Evolutionary conservation across 192 early-diverging fungal genomes (phyloP).

Genomic region (Podila clonocystis): DNA sequence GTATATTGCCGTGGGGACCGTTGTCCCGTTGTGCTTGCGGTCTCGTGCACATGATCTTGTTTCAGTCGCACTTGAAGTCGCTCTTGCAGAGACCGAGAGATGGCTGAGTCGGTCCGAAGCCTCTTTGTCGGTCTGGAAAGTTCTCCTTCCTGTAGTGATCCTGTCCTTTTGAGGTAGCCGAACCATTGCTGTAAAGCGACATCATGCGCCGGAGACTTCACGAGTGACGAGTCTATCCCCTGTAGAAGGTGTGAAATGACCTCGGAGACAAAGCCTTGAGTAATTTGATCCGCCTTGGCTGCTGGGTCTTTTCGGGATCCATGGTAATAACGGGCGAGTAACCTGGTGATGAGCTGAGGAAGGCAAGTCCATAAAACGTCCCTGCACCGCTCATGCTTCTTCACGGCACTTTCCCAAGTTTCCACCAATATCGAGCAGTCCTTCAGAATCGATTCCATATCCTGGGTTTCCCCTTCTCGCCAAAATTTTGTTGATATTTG

Average conservation of each 20-base stretch:
- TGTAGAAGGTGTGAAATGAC: neutral
- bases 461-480: neutral
- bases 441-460: neutral
- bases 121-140: too few relatives aligned
- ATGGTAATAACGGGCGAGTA: neutral
- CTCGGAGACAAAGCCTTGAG: neutral
- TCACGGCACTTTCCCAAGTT: neutral
- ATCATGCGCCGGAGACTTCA: too few relatives aligned
- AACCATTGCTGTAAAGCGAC: too few relatives aligned
- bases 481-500: neutral
- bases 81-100: too few relatives aligned
- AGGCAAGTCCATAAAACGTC: neutral
- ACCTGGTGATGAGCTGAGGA: neutral
- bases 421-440: neutral
- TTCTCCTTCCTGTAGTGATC: too few relatives aligned
- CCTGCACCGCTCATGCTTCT: neutral
- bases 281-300: slow-evolving; percentile 1
- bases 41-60: too few relatives aligned
- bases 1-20: neutral
- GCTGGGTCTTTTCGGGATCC: neutral
- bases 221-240: too few relatives aligned
- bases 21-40: too few relatives aligned
- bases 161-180: too few relatives aligned
- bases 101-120: too few relatives aligned
- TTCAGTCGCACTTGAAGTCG: too few relatives aligned